phyloP scores from a whole-genome alignment of 257 asterid genomes.

The Gardenia jasminoides region DNA sequence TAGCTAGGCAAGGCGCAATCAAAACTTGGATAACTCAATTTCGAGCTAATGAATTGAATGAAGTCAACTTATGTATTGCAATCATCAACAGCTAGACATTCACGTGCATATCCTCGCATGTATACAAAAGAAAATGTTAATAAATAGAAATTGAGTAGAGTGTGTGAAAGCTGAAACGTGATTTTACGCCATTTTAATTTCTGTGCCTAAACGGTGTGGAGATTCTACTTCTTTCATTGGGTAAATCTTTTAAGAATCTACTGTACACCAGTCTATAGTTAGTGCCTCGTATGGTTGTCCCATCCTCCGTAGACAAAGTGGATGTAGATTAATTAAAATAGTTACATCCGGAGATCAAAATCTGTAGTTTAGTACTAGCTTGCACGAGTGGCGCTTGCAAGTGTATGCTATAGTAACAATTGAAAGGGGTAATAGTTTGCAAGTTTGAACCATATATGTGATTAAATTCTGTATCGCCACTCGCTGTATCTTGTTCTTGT shows the following conservation, averaged over 20 bases:
- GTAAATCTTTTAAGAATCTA: background rate
- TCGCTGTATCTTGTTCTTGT: no score
- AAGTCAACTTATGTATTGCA: constrained; percentile 44
- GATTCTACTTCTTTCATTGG: background rate
- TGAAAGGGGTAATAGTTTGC: background rate
- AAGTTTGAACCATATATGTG: background rate
- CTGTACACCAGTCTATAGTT: background rate
- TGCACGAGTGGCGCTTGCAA: background rate
- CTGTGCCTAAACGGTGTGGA: background rate
- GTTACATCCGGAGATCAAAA: no score
- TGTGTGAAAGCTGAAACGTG: background rate
- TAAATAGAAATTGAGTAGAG: background rate
- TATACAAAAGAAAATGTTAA: background rate
- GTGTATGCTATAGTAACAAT: no score
- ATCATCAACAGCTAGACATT: constrained; percentile 12
- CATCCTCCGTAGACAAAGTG: background rate
- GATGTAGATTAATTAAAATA: background rate
- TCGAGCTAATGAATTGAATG: constrained; percentile 20
- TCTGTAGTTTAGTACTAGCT: no score
- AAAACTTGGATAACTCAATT: background rate
- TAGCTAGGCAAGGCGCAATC: background rate
- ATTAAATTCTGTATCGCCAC: background rate
- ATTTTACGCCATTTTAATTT: constrained; percentile 5
- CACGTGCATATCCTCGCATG: constrained; percentile 42
- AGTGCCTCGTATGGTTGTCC: background rate